Evolutionary conservation across 345 rosid species (phyloP), one percentile per base, ranked within the genome.

Genomic region (Hypericum androsaemum): DNA sequence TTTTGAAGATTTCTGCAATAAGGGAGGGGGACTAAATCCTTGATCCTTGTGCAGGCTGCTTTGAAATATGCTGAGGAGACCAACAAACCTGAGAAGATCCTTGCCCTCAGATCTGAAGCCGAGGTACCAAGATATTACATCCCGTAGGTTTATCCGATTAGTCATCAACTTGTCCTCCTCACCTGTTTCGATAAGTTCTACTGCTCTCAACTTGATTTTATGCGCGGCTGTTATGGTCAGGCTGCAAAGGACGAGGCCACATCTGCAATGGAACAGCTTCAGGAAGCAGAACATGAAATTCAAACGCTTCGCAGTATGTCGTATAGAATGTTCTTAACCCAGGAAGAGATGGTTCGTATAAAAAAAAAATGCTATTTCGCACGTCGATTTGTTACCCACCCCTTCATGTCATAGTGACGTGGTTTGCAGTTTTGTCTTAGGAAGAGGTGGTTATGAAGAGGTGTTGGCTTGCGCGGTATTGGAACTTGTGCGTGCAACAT

Each of bases 31-130:
- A n/a, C n/a, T n/a, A n/a, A n/a, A n/a, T n/a, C n/a, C n/a, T n/a
- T 9, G 36, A 14, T 63, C 53, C 64, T 58, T 64, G 59, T 52
- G 17, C 74, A 88, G 97, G 90, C 92, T 77, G 88, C 95, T 64
- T 50, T 74, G 57, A 76, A 60, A 70, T 69, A 60, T 37, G 90
- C 80, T 35, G 66, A 78, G 70, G 81, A 77, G 66, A 70, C 59
- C 61, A 71, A 73, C 48, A 76, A 46, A 65, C 65, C 64, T 8
- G 80, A 63, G 62, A 76, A 76, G 44, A 66, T 86, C 47, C 62
- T 79, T 13, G 69, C 80, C 60, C 89, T 84, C 60, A 76, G 47
- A 54, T 64, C 74, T 38, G 95, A 88, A 65, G 86, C 81, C 56
- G 84, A 88, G 97, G 97, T 88, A 75, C 47, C 55, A 42, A 13